Evolutionary conservation across 306 rosid genomes (phyloP), one percentile per base, ranked within the genome.

Genomic region (Canavalia ensiformis): DNA sequence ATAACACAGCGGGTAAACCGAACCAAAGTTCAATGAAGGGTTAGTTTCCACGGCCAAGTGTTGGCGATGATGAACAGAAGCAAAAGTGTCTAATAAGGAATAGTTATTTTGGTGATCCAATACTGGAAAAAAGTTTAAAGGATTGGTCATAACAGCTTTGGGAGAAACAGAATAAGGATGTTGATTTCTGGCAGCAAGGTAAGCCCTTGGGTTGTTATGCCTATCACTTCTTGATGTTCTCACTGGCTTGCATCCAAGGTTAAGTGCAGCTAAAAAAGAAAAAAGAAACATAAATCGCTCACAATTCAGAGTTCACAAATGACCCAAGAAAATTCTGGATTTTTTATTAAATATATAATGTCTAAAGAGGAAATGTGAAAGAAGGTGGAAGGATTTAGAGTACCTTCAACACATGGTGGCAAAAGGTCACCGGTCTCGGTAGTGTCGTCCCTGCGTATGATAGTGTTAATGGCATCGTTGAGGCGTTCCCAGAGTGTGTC

Each of bases 361-460:
- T 18, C 25, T 18, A 18, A 30, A 72, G 47, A 71, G 84, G 77
- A 85, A 9, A 59, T 60, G 44, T 78, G 82, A 78, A 64, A 73
- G 30, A 39, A 78, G 67, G 52, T 42, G 83, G 29, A 55, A n/a
- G 66, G 41, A 12, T 5, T 13, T 41, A n/a, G 4, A 59, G 83
- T 90, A 95, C 99, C 99, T 95, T 95, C 99, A 77, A 95, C 90
- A 80, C 99, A 95, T 5, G 99, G 98, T 39, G 99, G 99, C 92
- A 95, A 86, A 55, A 91, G 90, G 78, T 87, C 94, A 13, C 94
- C 93, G 35, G 92, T 90, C 81, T 95, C 98, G 7, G 83, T 82
- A 72, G 86, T 89, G 88, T 93, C 94, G 44, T 95, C 98, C 80
- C 94, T 88, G 78, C 98, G 83, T 45, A 95, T 95, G 80, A 95